A percentile compares a stretch with the other conserved stretches of the same genome.
These are phyloP conservation scores for Erysimum cheiri DNA, from an alignment of 441 rosid species.

Conservation along the genomic window DNA sequence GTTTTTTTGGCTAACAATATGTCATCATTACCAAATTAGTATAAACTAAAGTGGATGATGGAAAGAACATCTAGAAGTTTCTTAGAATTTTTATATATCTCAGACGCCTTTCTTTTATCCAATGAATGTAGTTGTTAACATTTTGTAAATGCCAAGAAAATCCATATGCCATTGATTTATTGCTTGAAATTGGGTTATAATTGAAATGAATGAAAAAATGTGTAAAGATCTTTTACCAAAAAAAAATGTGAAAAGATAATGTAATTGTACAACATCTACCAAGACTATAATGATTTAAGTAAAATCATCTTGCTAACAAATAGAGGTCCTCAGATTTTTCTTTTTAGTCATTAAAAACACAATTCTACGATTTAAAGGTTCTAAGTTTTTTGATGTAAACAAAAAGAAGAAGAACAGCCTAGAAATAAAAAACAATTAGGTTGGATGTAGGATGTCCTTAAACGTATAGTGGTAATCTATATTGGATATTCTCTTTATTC, in stretches of 20 bases:
- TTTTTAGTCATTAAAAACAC: background rate
- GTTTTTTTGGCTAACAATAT: constrained; percentile 22
- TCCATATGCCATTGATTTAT: background rate
- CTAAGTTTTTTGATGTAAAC: too few species aligned
- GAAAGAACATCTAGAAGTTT: constrained; percentile 35
- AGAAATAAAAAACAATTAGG: constrained; percentile 5
- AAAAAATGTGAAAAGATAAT: background rate
- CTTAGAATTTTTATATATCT: constrained; percentile 26
- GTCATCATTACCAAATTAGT: constrained; percentile 38
- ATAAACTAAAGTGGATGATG: constrained; percentile 11
- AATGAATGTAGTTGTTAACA: constrained; percentile 13
- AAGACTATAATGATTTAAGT: background rate
- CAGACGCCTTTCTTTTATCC: constrained; percentile 29
- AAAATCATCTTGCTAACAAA: background rate
- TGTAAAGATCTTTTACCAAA: too few species aligned
- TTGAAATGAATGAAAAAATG: background rate
- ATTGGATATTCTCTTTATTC: background rate
- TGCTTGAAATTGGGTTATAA: background rate
- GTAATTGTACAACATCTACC: background rate
- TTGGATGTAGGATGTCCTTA: background rate
- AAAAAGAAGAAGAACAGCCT: too few species aligned
- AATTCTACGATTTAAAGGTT: background rate
- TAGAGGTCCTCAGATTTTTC: too few species aligned
- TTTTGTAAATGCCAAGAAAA: background rate
- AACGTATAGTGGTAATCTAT: background rate